Percentiles rank a stretch among this genome's conserved stretches.
These are phyloP conservation scores for Crinitomyces ghanaensis DNA, from an alignment of 805 yeast genomes.

Conservation along the genomic window DNA sequence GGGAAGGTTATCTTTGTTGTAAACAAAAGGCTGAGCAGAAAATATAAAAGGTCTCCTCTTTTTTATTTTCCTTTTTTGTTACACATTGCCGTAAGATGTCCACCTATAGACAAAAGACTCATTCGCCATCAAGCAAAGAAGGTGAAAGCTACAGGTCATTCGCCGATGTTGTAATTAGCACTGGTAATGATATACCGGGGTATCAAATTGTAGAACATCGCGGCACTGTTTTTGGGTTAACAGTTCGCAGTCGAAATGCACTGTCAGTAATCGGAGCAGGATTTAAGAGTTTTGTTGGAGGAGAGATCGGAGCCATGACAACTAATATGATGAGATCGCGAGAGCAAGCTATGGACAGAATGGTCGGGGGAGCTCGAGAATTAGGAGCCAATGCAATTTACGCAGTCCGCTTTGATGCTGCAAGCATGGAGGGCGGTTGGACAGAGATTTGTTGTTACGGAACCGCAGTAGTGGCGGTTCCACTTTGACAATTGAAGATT, in stretches of 20 bases:
- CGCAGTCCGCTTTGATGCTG: slow-evolving; percentile 14
- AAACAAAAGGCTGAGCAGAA: too few species aligned
- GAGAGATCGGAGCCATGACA: slow-evolving; percentile 14
- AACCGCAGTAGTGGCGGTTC: slow-evolving; percentile 13
- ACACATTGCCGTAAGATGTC: too few species aligned
- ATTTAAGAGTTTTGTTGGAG: slow-evolving; percentile 14
- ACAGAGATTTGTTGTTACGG: slow-evolving; percentile 16
- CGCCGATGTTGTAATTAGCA: slow-evolving; percentile 11
- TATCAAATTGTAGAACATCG: slow-evolving; percentile 9
- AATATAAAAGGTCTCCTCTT: too few species aligned
- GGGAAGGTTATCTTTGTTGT: too few species aligned
- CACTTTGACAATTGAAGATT: too few species aligned
- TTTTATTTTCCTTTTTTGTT: too few species aligned
- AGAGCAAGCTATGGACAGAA: slow-evolving; percentile 15
- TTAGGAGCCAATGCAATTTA: slow-evolving; percentile 16
- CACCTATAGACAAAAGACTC: too few species aligned
- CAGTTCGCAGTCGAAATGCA: slow-evolving; percentile 13
- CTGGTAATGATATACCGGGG: slow-evolving; percentile 17
- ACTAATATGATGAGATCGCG: slow-evolving; percentile 13
- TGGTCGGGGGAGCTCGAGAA: slow-evolving; percentile 12
- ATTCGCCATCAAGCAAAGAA: too few species aligned
- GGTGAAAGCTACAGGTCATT: too few species aligned
- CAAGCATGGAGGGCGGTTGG: slow-evolving; percentile 9
- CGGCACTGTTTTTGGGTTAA: slow-evolving; percentile 16
- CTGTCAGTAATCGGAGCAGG: slow-evolving; percentile 14